Percentiles rank a stretch among this genome's conserved stretches.
phyloP scores from a whole-genome alignment of 495 filamentous ascomycete genomes.

The Penicillium riverlandense region DNA sequence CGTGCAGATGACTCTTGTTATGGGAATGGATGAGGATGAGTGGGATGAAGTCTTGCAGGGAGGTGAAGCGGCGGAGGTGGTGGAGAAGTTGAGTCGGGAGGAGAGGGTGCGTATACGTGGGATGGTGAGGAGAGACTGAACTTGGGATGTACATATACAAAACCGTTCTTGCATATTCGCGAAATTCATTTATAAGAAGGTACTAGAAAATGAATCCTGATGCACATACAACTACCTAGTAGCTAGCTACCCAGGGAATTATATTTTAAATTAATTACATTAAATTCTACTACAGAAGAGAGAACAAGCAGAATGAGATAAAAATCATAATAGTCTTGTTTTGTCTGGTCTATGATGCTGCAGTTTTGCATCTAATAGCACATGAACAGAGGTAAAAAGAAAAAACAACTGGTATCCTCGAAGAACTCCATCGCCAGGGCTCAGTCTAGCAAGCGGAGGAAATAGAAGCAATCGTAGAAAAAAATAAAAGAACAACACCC shows the following conservation, averaged over 20 bases:
- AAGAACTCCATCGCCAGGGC: too few species aligned
- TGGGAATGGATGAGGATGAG: conserved; percentile 97
- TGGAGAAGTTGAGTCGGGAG: conserved; percentile 48
- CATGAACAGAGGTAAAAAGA: too few species aligned
- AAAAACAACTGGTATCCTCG: too few species aligned
- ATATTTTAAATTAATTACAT: too few species aligned
- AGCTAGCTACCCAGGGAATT: too few species aligned
- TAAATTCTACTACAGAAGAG: conserved; percentile 1
- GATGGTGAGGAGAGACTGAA: conserved; percentile 39
- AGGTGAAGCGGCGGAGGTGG: conserved; percentile 34
- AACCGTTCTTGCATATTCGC: too few species aligned
- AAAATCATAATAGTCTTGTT: neutral
- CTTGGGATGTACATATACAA: neutral
- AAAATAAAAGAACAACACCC: neutral
- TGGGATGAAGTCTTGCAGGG: conserved; percentile 68
- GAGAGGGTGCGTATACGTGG: conserved; percentile 55
- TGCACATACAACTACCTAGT: too few species aligned
- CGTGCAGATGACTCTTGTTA: conserved; percentile 77
- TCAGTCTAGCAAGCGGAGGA: too few species aligned
- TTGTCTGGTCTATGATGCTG: neutral
- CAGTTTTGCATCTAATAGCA: neutral
- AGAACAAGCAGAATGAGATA: neutral
- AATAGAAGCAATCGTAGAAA: neutral
- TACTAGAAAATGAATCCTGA: neutral
- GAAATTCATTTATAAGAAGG: neutral